Evolutionary conservation across 306 rosid species (phyloP).

Genomic region (Gastrolobium villosum): DNA sequence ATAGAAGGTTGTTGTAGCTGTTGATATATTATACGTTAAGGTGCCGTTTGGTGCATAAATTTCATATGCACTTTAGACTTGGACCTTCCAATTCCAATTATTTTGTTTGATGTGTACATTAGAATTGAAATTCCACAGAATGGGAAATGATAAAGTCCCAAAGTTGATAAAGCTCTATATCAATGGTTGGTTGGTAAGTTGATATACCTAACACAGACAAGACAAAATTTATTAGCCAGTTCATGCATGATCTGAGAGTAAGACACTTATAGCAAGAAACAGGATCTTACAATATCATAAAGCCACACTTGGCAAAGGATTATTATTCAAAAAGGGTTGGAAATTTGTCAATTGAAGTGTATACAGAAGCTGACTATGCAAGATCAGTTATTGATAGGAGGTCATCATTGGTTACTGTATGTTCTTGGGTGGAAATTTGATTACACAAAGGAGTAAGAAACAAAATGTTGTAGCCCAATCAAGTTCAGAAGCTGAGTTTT

Average conservation of each 20-base stretch:
- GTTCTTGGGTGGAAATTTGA: background rate
- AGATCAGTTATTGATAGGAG: background rate
- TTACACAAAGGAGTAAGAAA: background rate
- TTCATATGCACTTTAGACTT: too few species aligned
- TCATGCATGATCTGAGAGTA: background rate
- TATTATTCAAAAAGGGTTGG: background rate
- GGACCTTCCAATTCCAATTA: too few species aligned
- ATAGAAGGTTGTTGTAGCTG: constrained; percentile 2
- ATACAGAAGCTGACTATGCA: background rate
- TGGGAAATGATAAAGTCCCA: background rate
- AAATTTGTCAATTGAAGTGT: background rate
- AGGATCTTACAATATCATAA: background rate
- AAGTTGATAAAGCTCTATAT: background rate
- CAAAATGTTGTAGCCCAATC: too few species aligned
- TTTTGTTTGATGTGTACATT: too few species aligned
- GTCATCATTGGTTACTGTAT: background rate
- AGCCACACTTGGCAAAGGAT: background rate
- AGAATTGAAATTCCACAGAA: too few species aligned
- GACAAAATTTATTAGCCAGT: background rate
- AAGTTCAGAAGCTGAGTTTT: too few species aligned
- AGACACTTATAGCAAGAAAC: background rate
- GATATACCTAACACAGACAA: background rate
- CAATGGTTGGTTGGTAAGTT: background rate
- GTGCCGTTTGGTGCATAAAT: background rate
- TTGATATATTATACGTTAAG: constrained; percentile 1